Conservation (phyloP, 805 yeast species). For the Saturnispora quitensis region DNA sequence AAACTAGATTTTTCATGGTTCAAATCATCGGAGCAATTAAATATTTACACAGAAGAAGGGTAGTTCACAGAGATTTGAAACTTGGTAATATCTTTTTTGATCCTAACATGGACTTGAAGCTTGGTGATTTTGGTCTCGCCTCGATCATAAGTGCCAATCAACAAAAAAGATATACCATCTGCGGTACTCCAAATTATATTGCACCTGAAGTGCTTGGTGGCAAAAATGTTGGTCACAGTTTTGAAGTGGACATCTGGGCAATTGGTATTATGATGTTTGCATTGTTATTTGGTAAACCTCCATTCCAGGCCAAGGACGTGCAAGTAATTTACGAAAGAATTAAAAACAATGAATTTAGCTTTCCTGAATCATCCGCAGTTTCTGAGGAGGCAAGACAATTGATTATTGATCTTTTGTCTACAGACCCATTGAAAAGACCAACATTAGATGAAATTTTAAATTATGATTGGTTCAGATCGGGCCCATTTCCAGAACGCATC, state of each 20-base stretch:
- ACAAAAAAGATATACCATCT: conserved; percentile 82
- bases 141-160: conserved; percentile 64
- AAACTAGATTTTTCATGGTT: conserved; percentile 79
- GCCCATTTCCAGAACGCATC: conserved; percentile 69
- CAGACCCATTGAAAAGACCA: conserved; percentile 78
- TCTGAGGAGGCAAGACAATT: conserved; percentile 66
- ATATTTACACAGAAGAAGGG: conserved; percentile 85
- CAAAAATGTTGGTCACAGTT: conserved; percentile 80
- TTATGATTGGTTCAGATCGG: conserved; percentile 74
- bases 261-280: conserved; percentile 96
- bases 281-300: conserved; percentile 87
- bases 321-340: conserved; percentile 87
- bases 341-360: conserved; percentile 66
- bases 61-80: conserved; percentile 92
- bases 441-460: conserved; percentile 66
- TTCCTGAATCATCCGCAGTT: conserved; percentile 54
- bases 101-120: conserved; percentile 85
- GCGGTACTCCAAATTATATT: conserved; percentile 98
- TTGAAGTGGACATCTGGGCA: conserved; percentile 96
- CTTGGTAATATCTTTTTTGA: conserved; percentile 94
- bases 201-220: conserved; percentile 97
- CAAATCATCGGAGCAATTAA: conserved; percentile 92
- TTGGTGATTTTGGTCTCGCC: conserved; percentile 98
- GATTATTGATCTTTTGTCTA: conserved; percentile 61
- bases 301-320: conserved; percentile 94